Evolutionary conservation across 2,329 filamentous ascomycete genomes (phyloP), one percentile per base, ranked within the genome.

Genomic region (Alternaria triticina): DNA sequence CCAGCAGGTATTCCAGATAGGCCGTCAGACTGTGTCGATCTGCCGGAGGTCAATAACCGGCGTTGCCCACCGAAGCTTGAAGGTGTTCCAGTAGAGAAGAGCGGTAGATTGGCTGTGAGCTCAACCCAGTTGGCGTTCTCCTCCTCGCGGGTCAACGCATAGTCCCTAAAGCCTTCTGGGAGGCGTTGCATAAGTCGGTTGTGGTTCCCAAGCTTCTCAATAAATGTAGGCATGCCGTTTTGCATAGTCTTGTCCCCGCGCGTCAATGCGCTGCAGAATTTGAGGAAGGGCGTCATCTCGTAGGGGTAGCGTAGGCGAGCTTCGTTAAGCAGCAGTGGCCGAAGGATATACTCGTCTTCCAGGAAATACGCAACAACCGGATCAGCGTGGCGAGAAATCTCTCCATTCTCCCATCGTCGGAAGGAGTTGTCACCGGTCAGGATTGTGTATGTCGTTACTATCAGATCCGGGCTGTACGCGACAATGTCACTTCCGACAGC

Each of bases 261-360:
- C 8, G 86, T 86, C 15, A 97, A 81, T 43, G 86, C 87, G 59
- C 89, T 89, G 74, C 89, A 91, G 43, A 96, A 82, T 57, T 87
- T 88, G 64, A 96, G 81, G 71, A 97, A 93, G 1, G 94, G 93
- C 3, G 89, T 80, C 50, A 92, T 90, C 80, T 97, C 95, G 78
- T 92, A 95, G 0, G 95, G 95, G 75, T 94, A 97, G 59, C 95
- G 89, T 64, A 88, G 86, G 46, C 90, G 86, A 7, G 94, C 89
- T 75, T 91, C 87, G 54, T 87, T 83, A 30, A 97, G 88, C 65
- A 91, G 79, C 17, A 80, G 78, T 27, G 82, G 84, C 73, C 91
- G 84, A 17, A 93, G 79, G 7, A 83, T 65, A 33, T 77, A 74
- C 20, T 83, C 77, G 66, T 92, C 88, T 17, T 84, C 80, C 23